Evolutionary conservation across 78 protist genomes (phyloP), one percentile per base, ranked within the genome.

Genomic region (Andalucia godoyi): DNA sequence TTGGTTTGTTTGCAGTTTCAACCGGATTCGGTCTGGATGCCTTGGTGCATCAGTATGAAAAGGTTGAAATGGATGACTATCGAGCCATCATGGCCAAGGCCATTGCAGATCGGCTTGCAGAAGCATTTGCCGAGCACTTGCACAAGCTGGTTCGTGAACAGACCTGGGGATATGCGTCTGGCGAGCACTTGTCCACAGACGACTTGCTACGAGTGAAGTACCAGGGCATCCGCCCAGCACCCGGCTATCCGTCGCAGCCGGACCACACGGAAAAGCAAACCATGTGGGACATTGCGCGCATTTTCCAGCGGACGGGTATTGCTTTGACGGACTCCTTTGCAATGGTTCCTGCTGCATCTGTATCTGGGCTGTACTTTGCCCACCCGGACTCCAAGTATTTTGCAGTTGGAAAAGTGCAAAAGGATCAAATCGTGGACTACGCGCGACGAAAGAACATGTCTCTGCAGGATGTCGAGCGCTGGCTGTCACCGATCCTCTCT

Each of bases 211-310:
- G 81, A 68, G 51, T 87, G 30, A 55, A 70, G 73, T 87, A 90
- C 77, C 69, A 69, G 42, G 99, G 99, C 57, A 95, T 96, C 66
- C 79, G 99, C 3, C 98, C 98, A 0, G 98, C 98, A 0, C 96
- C 95, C 1, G 99, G 99, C 33, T 96, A 95, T 62, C 99, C 99
- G 5, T 69, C 85, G 17, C 97, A 90, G 81, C 98, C 98, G 4
- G 99, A 96, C 82, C 99, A 94, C 81, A 89, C 89, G n/a, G 98
- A 93, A 71, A 93, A 93, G 87, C 18, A 10, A 25, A 61, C 83
- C 7, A 77, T 91, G 80, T 94, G 92, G 95, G 4, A n/a, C 38
- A 63, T 90, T 15, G 55, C 88, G 57, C 45, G 42, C 43, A 55
- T 72, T 9, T 67, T 50, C 18, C 47, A 63, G 39, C 3, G 1